Conservation (phyloP, 2,329 filamentous ascomycete genomes). For the Claviceps sp. region DNA sequence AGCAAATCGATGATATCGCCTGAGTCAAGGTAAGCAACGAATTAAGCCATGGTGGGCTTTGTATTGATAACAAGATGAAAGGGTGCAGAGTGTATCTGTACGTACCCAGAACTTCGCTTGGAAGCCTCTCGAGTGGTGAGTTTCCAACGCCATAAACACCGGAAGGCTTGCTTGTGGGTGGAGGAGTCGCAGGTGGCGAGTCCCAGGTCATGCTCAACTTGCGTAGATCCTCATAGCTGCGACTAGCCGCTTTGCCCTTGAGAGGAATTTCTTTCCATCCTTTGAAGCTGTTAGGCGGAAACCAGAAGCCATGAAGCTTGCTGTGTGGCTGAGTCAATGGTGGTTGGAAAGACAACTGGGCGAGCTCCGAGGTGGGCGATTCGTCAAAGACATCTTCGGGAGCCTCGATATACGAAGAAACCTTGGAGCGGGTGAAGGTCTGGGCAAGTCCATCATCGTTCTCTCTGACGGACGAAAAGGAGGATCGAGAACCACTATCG, state of each 20-base stretch:
- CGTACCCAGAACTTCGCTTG: constrained; percentile 59
- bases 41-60: not conserved
- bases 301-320: constrained; percentile 44
- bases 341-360: constrained; percentile 33
- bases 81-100: not conserved
- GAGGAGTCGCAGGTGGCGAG: constrained; percentile 21
- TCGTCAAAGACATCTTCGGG: constrained; percentile 40
- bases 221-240: constrained; percentile 47
- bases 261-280: constrained; percentile 52
- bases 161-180: constrained; percentile 18
- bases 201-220: constrained; percentile 43
- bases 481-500: constrained; percentile 33
- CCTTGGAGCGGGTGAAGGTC: constrained; percentile 49
- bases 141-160: constrained; percentile 27
- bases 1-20: constrained; percentile 63
- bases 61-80: not conserved
- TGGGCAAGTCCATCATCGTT: constrained; percentile 45
- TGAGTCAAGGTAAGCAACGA: constrained; percentile 16
- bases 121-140: constrained; percentile 52
- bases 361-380: constrained; percentile 28
- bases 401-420: constrained; percentile 41
- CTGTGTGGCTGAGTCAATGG: constrained; percentile 42
- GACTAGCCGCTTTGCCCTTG: constrained; percentile 44
- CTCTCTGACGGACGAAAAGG: constrained; percentile 50
- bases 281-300: constrained; percentile 42